These are phyloP conservation scores for Pythium utonaiense DNA, from an alignment of 352 stramenopile genomes.

Conservation along the genomic window DNA sequence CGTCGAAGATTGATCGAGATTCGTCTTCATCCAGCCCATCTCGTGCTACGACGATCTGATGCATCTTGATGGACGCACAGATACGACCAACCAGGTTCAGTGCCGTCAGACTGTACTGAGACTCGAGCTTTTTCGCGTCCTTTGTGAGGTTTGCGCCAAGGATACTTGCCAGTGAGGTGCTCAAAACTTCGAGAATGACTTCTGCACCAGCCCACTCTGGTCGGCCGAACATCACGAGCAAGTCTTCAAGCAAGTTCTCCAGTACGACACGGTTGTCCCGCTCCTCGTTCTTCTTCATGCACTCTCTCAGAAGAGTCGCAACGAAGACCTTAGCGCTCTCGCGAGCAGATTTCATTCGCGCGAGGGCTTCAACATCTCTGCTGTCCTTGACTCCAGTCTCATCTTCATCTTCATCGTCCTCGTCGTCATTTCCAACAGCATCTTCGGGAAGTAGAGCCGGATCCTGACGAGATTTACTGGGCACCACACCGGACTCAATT, in stretches of 20 bases:
- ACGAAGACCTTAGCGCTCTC: constrained; percentile 47
- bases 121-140: constrained; percentile 63
- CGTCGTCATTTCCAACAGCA: constrained; percentile 18
- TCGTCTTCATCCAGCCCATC: constrained; percentile 46
- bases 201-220: constrained; percentile 78
- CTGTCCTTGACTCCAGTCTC: background rate
- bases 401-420: constrained; percentile 17
- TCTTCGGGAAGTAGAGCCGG: constrained; percentile 22
- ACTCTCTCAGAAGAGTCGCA: constrained; percentile 53
- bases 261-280: constrained; percentile 68
- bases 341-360: constrained; percentile 17
- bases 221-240: constrained; percentile 76
- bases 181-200: constrained; percentile 68
- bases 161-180: constrained; percentile 60
- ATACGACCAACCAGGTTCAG: constrained; percentile 77
- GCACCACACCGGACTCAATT: background rate
- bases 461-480: background rate
- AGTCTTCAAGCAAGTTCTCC: constrained; percentile 82
- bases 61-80: constrained; percentile 64
- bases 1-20: constrained; percentile 35
- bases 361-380: constrained; percentile 19
- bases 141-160: constrained; percentile 51
- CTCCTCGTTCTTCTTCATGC: constrained; percentile 82
- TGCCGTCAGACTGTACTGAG: constrained; percentile 58
- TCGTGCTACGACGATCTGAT: constrained; percentile 34